Evolutionary conservation across 2,329 filamentous ascomycete species (phyloP), one percentile per base, ranked within the genome.

Genomic region (Dothistroma pini): DNA sequence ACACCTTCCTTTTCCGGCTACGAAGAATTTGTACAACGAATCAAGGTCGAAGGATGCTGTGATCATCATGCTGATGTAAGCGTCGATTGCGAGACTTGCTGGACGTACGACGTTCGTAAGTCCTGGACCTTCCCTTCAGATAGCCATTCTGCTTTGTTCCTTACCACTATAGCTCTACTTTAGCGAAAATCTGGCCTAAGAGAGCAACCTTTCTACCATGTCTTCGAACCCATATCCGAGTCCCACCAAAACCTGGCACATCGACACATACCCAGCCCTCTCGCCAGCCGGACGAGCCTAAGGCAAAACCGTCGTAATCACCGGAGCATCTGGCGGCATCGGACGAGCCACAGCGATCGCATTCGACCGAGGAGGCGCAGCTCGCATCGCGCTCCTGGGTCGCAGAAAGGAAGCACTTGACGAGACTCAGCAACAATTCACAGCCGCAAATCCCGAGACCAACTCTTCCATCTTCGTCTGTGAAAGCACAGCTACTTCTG

Each of bases 361-460:
- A 57, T 59, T 8, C 63, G 64, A 32, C 29, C 35, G 21, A 59
- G 63, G 32, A 55, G 66, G 66, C 38, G 62, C 61, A 6, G 52
- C 54, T n/a, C 58, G 57, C 10, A 56, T 68, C 29, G 57, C 63
- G 38, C 57, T 69, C 35, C 52, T 66, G 72, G 49, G 70, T 70
- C 21, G 72, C 76, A 54, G 54, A n/a, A 66, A 74, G 22, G 70
- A 75, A 19, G 77, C 75, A 10, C 71, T 78, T 50, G 74, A 77
- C 64, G 66, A 71, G 34, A 67, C 63, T 5, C 74, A 77, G 57
- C 63, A 75, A 35, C 63, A 74, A 2, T 69, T 77, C 59, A 60
- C 73, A 16, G 75, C 72, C 61, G 56, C 63, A 1, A 60, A 63
- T 35, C 64, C 74, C 21, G 69, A 70, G 47, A 68, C 76, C 34